These are phyloP conservation scores for Cryphonectria parasitica DNA, from an alignment of 2,329 filamentous ascomycete genomes.

Conservation along the genomic window DNA sequence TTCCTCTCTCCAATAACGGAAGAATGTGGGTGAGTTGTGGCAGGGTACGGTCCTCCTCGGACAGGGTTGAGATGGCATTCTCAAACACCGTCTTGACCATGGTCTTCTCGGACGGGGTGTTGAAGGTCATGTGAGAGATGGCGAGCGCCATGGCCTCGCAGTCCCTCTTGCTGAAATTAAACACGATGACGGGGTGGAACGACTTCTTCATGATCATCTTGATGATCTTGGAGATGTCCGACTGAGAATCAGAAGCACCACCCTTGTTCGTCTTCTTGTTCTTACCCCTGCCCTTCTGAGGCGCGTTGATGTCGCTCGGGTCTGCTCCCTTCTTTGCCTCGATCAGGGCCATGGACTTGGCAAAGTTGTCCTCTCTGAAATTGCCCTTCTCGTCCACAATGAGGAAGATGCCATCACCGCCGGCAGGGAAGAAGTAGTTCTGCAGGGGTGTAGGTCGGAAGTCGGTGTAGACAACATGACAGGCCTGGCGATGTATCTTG, in stretches of 20 bases:
- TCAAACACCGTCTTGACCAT: constrained; percentile 95
- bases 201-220: constrained; percentile 98
- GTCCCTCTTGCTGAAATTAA: constrained; percentile 98
- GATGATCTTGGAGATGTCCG: constrained; percentile 96
- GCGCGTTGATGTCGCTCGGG: constrained; percentile 76
- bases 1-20: constrained; percentile 85
- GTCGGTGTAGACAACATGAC: constrained; percentile 98
- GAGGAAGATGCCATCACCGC: constrained; percentile 89
- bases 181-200: constrained; percentile 97
- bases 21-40: constrained; percentile 91
- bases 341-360: constrained; percentile 90
- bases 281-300: constrained; percentile 84
- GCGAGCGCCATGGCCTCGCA: constrained; percentile 89
- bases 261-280: constrained; percentile 92
- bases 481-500: constrained; percentile 96
- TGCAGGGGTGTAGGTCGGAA: constrained; percentile 96
- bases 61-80: constrained; percentile 89
- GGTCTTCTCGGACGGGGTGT: constrained; percentile 91
- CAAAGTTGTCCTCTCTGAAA: constrained; percentile 97
- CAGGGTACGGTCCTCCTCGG: constrained; percentile 85
- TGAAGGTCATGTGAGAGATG: constrained; percentile 88
- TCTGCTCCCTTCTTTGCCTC: constrained; percentile 87
- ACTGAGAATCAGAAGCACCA: constrained; percentile 68
- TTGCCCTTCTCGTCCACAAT: constrained; percentile 96
- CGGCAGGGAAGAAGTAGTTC: constrained; percentile 96